Percentiles rank a stretch among this genome's conserved stretches.
These are phyloP conservation scores for Diaporthe vexans DNA, from an alignment of 2,329 filamentous ascomycete species.

Conservation along the genomic window DNA sequence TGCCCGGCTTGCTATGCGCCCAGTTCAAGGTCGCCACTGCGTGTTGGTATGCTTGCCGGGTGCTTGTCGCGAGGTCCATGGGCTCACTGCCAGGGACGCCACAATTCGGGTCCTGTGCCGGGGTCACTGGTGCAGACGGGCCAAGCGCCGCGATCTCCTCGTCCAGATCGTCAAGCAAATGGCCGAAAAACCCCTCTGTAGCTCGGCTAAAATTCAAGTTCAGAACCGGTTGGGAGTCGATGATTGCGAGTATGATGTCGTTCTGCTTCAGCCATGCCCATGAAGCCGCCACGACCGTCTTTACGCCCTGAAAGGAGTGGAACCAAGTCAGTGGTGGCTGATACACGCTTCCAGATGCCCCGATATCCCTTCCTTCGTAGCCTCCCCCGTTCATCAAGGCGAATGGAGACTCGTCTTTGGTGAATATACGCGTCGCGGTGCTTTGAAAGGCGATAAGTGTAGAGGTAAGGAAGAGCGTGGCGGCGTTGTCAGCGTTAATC, in stretches of 20 bases:
- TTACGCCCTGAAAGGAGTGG: constrained; percentile 77
- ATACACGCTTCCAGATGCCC: constrained; percentile 58
- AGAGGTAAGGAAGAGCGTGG: constrained; percentile 73
- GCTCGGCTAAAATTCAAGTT: constrained; percentile 70
- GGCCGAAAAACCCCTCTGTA: constrained; percentile 71
- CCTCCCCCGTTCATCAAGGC: constrained; percentile 50
- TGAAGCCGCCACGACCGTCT: constrained; percentile 73
- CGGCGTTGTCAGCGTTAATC: constrained; percentile 71
- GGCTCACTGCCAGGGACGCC: constrained; percentile 43
- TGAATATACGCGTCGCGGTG: constrained; percentile 73
- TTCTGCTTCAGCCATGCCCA: constrained; percentile 75
- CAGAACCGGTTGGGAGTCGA: constrained; percentile 74
- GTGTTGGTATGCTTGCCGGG: constrained; percentile 71
- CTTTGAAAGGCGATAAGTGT: constrained; percentile 77
- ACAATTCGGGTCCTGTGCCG: constrained; percentile 27
- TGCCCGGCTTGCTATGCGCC: constrained; percentile 73
- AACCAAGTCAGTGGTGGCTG: constrained; percentile 75
- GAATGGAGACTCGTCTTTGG: constrained; percentile 63
- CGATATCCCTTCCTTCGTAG: constrained; percentile 34
- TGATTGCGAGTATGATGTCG: constrained; percentile 70
- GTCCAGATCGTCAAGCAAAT: constrained; percentile 70
- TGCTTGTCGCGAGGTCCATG: constrained; percentile 50
- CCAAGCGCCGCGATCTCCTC: constrained; percentile 62
- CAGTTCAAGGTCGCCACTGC: constrained; percentile 77
- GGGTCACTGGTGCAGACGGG: constrained; percentile 7